A percentile compares a stretch with the other conserved stretches of the same genome.
Conservation (phyloP, 1,139 yeast genomes). For the Candida sanyaensis region DNA sequence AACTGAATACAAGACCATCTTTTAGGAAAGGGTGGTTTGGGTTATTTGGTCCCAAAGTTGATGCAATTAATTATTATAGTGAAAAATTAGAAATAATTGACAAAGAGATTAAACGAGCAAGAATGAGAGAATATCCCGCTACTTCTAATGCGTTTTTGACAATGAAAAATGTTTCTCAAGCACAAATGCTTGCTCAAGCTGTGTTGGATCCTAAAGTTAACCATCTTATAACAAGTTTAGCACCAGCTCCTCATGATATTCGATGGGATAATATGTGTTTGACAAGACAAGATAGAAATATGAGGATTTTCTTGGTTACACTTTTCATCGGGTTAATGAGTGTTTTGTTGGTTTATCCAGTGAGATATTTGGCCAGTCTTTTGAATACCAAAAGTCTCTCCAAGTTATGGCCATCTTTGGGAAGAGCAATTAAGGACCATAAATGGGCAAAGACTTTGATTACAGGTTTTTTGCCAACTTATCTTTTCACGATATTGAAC, state of each 20-base stretch:
- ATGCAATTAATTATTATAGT: slow-evolving; percentile 64
- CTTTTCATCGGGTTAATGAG: slow-evolving; percentile 63
- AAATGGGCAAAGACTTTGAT: slow-evolving; percentile 63
- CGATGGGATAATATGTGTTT: slow-evolving; percentile 76
- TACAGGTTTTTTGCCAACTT: slow-evolving; percentile 78
- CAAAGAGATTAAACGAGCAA: slow-evolving; percentile 54
- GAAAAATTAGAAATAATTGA: slow-evolving; percentile 59
- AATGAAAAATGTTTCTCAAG: slow-evolving; percentile 82
- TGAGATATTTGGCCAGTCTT: slow-evolving; percentile 70
- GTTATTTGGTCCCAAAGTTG: slow-evolving; percentile 57
- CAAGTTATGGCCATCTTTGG: slow-evolving; percentile 73
- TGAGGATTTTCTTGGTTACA: slow-evolving; percentile 64
- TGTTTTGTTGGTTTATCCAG: slow-evolving; percentile 70
- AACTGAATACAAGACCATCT: slow-evolving; percentile 45
- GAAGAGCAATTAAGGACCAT: slow-evolving; percentile 57
- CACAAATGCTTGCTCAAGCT: slow-evolving; percentile 90
- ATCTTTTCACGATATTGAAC: slow-evolving; percentile 73
- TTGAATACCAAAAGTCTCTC: slow-evolving; percentile 68
- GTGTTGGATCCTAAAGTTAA: slow-evolving; percentile 78
- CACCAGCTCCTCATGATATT: slow-evolving; percentile 88
- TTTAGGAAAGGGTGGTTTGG: slow-evolving; percentile 55
- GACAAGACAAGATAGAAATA: slow-evolving; percentile 55
- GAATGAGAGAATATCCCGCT: slow-evolving; percentile 65
- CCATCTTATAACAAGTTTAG: slow-evolving; percentile 69
- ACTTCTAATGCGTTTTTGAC: slow-evolving; percentile 72